Conservation (phyloP, 352 stramenopile genomes). For the Aphanomyces stellatus region DNA sequence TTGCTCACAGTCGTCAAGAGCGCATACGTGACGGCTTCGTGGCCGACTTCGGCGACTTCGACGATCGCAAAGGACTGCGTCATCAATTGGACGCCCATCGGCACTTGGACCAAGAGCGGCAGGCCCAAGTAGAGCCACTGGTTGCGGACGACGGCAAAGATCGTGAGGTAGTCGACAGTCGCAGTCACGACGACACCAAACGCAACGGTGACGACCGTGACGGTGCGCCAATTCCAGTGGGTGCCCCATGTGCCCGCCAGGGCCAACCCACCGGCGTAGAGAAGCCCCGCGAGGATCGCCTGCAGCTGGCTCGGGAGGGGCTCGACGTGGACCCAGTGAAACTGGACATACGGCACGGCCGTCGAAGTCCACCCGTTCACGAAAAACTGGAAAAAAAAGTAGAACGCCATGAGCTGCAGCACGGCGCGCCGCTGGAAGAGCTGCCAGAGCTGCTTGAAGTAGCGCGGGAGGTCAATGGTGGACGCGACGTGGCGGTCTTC, state of each 20-base stretch:
- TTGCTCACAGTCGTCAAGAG: conserved; percentile 29
- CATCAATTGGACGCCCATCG: conserved; percentile 27
- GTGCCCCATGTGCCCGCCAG: conserved; percentile 46
- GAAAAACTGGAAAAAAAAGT: conserved; percentile 41
- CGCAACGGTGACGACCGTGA: conserved; percentile 28
- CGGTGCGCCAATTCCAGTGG: conserved; percentile 39
- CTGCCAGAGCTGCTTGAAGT: background rate
- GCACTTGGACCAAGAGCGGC: conserved; percentile 37
- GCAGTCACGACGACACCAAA: conserved; percentile 33
- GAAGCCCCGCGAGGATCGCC: conserved; percentile 34
- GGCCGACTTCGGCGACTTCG: conserved; percentile 29
- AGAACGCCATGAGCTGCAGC: conserved; percentile 69
- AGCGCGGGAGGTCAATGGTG: background rate
- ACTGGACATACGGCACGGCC: conserved; percentile 39
- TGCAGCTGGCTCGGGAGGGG: conserved; percentile 41
- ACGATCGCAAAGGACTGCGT: conserved; percentile 27
- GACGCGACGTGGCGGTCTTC: background rate
- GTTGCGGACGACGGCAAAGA: conserved; percentile 47
- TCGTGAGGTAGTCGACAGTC: conserved; percentile 39
- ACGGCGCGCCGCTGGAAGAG: conserved; percentile 51
- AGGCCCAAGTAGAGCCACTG: conserved; percentile 40
- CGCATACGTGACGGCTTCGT: conserved; percentile 30
- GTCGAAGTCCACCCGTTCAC: conserved; percentile 30
- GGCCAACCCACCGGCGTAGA: conserved; percentile 30
- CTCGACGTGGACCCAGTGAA: conserved; percentile 44